Evolutionary conservation across 2,329 filamentous ascomycete species (phyloP), one percentile per base, ranked within the genome.

Genomic region (Penicillium capsulatum): DNA sequence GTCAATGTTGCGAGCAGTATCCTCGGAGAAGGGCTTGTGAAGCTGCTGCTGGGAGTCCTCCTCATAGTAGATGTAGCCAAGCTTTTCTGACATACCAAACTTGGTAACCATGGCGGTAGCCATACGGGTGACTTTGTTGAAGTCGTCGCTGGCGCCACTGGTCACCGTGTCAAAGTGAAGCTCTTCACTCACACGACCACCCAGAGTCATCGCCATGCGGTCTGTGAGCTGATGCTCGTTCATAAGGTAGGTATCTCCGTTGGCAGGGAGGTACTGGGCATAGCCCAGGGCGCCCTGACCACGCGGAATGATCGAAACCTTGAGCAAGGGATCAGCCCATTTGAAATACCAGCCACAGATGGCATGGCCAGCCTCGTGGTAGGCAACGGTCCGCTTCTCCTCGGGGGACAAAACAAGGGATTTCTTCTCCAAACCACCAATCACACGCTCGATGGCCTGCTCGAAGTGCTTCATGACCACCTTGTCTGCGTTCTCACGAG

Each of bases 161-260:
- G 92, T 98, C 14, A 98, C 92, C 0, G 89, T 94, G 22, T 92
- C 84, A 68, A 98, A 98, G 70, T 98, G 91, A 6, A 98, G 72
- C 67, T 98, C 92, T 69, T 98, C 92, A 14, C 85, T 92, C 16
- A 98, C 86, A 51, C 92, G 88, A 2, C 92, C 92, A 54, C 90
- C 92, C 39, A 98, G 82, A 2, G 91, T 96, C 92, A 98, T 98
- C 50, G 92, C 92, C 92, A 98, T 98, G 54, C 92, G 89, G 66
- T 98, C 92, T 87, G 97, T 95, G 29, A 98, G 76, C 69, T 98
- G 92, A 63, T 90, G 83, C 49, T 87, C 83, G 60, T 84, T 95
- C 90, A 98, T 92, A 49, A 98, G 78, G 65, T 97, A 97, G 7
- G 87, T 88, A 61, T 98, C 92, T 29, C 65, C 65, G 40, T 83